These are phyloP conservation scores for Suillus tomentosus DNA, from an alignment of 768 basidiomycete genomes.

Conservation along the genomic window DNA sequence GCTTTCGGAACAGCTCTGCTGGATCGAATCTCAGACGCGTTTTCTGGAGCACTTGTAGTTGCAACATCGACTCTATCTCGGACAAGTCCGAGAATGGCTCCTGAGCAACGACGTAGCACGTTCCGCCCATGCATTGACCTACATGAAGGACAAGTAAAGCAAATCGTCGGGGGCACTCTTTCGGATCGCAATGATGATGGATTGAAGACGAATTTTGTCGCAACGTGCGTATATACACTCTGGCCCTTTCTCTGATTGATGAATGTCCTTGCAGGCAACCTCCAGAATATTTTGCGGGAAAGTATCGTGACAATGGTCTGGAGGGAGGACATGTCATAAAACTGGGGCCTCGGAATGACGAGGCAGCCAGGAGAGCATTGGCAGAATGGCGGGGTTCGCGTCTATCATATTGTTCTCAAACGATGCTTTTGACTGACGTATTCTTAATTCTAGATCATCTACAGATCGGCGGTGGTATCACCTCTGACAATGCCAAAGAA, in stretches of 20 bases:
- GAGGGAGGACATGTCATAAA: constrained; percentile 96
- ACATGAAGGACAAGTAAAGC: constrained; percentile 94
- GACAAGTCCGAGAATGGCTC: constrained; percentile 22
- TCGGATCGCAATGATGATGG: constrained; percentile 60
- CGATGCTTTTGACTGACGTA: constrained; percentile 10
- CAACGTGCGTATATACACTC: constrained; percentile 56
- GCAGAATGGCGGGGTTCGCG: constrained; percentile 76
- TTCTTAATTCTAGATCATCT: constrained; percentile 55
- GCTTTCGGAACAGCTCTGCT: neutral
- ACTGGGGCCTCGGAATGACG: constrained; percentile 87
- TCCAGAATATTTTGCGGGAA: constrained; percentile 73
- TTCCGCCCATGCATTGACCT: constrained; percentile 98
- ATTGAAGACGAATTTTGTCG: constrained; percentile 88
- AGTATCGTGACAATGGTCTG: constrained; percentile 72
- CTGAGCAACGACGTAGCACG: constrained; percentile 38
- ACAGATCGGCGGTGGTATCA: constrained; percentile 95
- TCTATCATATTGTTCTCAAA: constrained; percentile 14
- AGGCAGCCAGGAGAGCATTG: constrained; percentile 84
- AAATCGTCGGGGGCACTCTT: constrained; percentile 95
- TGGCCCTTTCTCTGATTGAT: constrained; percentile 4
- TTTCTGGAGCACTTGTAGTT: neutral
- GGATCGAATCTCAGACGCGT: neutral
- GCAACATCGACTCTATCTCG: neutral
- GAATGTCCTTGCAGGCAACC: constrained; percentile 55
- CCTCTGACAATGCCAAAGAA: constrained; percentile 69